phyloP scores from a whole-genome alignment of 2,329 filamentous ascomycete genomes.

The Curvularia verruculosa region DNA sequence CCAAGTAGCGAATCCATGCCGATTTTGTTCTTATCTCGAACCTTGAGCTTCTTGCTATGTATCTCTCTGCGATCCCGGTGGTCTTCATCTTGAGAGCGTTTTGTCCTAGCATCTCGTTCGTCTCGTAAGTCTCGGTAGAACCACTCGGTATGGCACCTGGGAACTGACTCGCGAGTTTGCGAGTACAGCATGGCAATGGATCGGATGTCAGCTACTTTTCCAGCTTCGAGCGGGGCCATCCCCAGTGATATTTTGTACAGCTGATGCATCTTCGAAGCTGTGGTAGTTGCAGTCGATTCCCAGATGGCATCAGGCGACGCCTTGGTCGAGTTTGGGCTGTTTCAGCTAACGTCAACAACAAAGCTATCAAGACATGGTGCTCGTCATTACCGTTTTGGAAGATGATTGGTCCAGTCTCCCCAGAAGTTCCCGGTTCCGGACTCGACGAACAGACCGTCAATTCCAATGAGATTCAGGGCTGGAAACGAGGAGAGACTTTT shows the following conservation, averaged over 20 bases:
- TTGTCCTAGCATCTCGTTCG: neutral
- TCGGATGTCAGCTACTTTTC: neutral
- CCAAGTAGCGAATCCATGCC: conserved; percentile 33
- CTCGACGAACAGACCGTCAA: neutral
- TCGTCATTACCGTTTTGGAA: neutral
- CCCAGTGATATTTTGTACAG: conserved; percentile 17
- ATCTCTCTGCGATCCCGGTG: neutral
- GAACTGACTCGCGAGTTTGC: neutral
- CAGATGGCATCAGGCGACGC: conserved; percentile 10
- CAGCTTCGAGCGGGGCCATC: neutral
- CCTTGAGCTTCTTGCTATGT: conserved; percentile 28
- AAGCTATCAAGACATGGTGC: neutral
- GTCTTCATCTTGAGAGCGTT: neutral
- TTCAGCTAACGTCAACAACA: conserved; percentile 1
- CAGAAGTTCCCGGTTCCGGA: neutral
- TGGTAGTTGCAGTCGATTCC: conserved; percentile 10
- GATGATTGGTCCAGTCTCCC: conserved; percentile 8
- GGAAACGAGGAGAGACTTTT: conserved; percentile 22
- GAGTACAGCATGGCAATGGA: conserved; percentile 14
- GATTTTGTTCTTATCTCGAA: conserved; percentile 26
- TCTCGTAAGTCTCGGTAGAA: conserved; percentile 11
- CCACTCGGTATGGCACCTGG: conserved; percentile 9
- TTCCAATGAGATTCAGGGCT: conserved; percentile 21
- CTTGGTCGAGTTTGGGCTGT: neutral
- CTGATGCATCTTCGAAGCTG: conserved; percentile 18